Percentiles rank a stretch among this genome's conserved stretches.
phyloP scores from a whole-genome alignment of 345 rosid species.

The Iberis pinnata region DNA sequence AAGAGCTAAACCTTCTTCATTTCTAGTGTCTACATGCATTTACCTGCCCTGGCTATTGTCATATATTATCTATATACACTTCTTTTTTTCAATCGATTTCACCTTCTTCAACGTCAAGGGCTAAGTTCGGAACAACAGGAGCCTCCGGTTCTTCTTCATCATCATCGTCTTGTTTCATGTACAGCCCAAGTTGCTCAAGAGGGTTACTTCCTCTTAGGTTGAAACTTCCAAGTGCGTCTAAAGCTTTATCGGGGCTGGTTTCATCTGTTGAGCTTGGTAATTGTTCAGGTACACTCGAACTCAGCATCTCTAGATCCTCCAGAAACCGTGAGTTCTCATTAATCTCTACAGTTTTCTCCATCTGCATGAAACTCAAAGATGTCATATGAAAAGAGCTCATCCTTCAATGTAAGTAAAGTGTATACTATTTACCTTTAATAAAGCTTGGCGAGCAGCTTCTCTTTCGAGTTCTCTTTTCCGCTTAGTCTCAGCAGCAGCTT shows the following conservation, averaged over 20 bases:
- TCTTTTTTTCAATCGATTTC: conserved; percentile 50
- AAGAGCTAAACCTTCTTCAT: no score
- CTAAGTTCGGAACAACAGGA: conserved; percentile 21
- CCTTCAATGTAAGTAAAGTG: background rate
- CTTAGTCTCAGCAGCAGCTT: conserved; percentile 78
- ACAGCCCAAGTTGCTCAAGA: conserved; percentile 83
- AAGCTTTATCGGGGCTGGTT: conserved; percentile 48
- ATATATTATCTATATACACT: conserved; percentile 15
- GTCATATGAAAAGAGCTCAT: background rate
- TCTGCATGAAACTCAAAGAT: conserved; percentile 35
- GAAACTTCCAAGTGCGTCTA: conserved; percentile 60
- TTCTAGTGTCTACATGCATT: background rate
- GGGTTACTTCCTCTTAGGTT: conserved; percentile 71
- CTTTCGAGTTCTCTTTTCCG: conserved; percentile 82
- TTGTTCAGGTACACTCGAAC: conserved; percentile 52
- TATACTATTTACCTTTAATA: conserved; percentile 50
- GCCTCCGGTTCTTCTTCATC: conserved; percentile 51
- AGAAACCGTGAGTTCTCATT: conserved; percentile 81
- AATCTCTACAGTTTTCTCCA: conserved; percentile 94
- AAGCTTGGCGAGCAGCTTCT: conserved; percentile 88
- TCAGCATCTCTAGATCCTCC: conserved; percentile 85
- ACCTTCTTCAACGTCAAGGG: conserved; percentile 65
- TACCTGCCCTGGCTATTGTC: conserved; percentile 15
- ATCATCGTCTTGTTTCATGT: conserved; percentile 76
- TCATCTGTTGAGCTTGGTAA: conserved; percentile 58